Evolutionary conservation across 768 basidiomycete species (phyloP).

Genomic region (Lanmaoa pseudosensibilis): DNA sequence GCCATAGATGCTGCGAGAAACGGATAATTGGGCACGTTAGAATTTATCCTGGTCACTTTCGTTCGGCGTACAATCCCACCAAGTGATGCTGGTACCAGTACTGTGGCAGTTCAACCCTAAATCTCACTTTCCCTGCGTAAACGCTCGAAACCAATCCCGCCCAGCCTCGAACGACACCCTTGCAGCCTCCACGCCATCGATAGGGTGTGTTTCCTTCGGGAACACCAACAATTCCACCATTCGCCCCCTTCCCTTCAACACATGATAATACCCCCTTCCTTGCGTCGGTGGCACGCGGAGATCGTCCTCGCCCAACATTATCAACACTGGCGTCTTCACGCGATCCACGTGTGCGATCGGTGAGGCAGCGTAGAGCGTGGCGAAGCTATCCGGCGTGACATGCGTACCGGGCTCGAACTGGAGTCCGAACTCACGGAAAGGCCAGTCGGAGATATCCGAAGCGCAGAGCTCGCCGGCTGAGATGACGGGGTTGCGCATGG

Average conservation of each 20-base stretch:
- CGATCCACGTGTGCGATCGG: constrained; percentile 55
- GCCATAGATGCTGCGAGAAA: too few relatives aligned
- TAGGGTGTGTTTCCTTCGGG: constrained; percentile 59
- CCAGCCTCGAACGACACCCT: constrained; percentile 52
- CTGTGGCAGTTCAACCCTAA: not conserved
- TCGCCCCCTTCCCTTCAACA: constrained; percentile 47
- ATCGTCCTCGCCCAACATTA: constrained; percentile 62
- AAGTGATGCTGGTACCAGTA: not conserved
- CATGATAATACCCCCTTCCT: constrained; percentile 63
- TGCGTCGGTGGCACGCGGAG: constrained; percentile 63
- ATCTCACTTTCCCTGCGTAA: constrained; percentile 4
- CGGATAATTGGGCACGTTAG: too few relatives aligned
- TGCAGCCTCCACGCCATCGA: constrained; percentile 64
- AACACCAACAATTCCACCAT: constrained; percentile 61
- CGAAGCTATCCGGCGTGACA: constrained; percentile 47
- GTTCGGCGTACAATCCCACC: too few relatives aligned
- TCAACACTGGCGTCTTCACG: constrained; percentile 53
- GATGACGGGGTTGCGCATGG: constrained; percentile 70
- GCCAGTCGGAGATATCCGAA: constrained; percentile 74
- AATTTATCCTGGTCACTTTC: too few relatives aligned
- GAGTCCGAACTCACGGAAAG: constrained; percentile 41
- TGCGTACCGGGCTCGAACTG: constrained; percentile 36
- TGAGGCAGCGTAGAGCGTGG: constrained; percentile 47
- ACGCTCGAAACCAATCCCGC: constrained; percentile 48
- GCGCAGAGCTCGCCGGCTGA: constrained; percentile 53